Base-by-base conservation (phyloP, 768 basidiomycete genomes). In the Artomyces pyxidatus region DNA sequence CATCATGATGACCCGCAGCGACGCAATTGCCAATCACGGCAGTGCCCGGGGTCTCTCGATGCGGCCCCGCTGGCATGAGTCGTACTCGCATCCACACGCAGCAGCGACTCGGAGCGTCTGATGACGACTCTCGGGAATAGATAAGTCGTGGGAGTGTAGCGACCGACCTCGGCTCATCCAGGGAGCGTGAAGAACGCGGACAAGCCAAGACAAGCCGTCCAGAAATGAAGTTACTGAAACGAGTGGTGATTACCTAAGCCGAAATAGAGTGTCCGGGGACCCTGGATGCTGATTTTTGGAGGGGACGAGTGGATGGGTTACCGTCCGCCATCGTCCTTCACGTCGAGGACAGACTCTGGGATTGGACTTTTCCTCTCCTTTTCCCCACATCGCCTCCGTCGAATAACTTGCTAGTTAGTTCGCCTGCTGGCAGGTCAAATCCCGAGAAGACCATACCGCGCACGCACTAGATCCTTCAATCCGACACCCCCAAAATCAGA, bases 351-450 rank as follows among this genome's bases (percentile, higher is more conserved):
- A 35, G 23, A 49, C 53, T 47, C 43, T n/a, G 45, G 55, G 55
- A 56, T 55, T 50, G 55, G 55, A 56, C 55, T 45, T 44, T 39
- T 46, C 17, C 41, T 32, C 32, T 44, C 28, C 37, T 27, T 53
- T 46, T 22, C n/a, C 48, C 42, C 50, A 35, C 45, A 38, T 48
- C 38, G n/a, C 30, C 47, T n/a, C 38, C 12, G 37, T 39, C 56
- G 53, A 55, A 56, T 55, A 48, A 48, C 53, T 57, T 48, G 42
- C 51, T 53, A 55, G 54, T 55, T 53, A 55, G 51, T 55, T 57
- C 49, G 53, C 56, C 56, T 57, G 56, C 56, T 57, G 56, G 56
- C 56, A 57, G 56, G 56, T 57, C 56, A 52, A 46, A 51, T 57
- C 48, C 55, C 53, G 48, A 56, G 55, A 57, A 55, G 54, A 57